Base-by-base conservation (phyloP, 176 grass and related monocot genomes). In the Avena sativa region DNA sequence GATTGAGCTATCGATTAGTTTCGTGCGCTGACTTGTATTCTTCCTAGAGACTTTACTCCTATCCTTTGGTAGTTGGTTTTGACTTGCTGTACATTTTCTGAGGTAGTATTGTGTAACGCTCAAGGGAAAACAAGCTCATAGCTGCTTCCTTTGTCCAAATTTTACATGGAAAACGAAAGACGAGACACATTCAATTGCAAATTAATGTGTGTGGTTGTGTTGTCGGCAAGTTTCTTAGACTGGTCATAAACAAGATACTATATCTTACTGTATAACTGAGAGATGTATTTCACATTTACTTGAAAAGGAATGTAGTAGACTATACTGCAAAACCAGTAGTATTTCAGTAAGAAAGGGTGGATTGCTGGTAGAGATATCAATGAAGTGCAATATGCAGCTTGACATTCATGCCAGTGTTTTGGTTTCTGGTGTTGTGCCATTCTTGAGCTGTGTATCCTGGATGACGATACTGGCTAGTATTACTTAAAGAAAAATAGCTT, bases 21-120 rank as follows among this genome's bases (percentile, higher is more conserved):
- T 36, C 10, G 71, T 76, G 56, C 1, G 9, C 20, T 9, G 10
- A 60, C 26, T 77, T 19, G 5, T 85, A 50, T 38, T 75, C 23
- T 40, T 64, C 55, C 56, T 85, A 48, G 71, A 47, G 6, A 44
- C 61, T 86, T 20, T 17, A 11, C 17, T 17, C 53, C 3, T 12
- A 11, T 86, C 19, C 4, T 12, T 73, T 78, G n/a, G 62, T 78
- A 3, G 62, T 86, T 86, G 71, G 38, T 68, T 85, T 89, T 90
- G 88, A 89, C 69, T 75, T 60, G 15, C 25, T 75, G 26, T 85
- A 61, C 20, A 78, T 34, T 79, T 79, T 28, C 12, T 63, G 17
- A 71, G 30, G 43, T 62, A 23, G 50, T 59, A 26, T 7, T 72
- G 71, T 53, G 84, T 86, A 67, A 21, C 61, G 76, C 30, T 28